phyloP scores from a whole-genome alignment of 495 filamentous ascomycete genomes.

The Cudoniella acicularis region DNA sequence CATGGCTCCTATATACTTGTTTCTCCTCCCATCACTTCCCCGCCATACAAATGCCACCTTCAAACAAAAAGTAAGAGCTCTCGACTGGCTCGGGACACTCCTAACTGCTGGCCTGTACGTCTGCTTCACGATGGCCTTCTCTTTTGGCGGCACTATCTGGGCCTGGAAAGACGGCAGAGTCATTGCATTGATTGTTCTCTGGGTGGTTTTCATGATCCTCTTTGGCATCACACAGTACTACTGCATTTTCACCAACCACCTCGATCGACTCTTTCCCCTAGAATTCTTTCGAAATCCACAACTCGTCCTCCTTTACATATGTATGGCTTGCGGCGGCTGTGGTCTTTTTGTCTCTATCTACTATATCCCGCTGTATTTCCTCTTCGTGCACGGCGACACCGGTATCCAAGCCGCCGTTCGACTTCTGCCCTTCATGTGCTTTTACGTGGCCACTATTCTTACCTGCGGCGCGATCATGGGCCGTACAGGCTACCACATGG shows the following conservation, averaged over 20 bases:
- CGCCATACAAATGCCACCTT: not conserved
- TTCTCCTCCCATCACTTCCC: conserved; percentile 7
- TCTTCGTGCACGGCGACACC: conserved; percentile 36
- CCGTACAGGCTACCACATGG: conserved; percentile 48
- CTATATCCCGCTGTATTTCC: conserved; percentile 49
- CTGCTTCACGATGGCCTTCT: conserved; percentile 38
- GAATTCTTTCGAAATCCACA: conserved; percentile 34
- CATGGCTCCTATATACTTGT: conserved; percentile 15
- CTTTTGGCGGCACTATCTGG: conserved; percentile 46
- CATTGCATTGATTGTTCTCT: conserved; percentile 44
- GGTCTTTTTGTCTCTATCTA: conserved; percentile 38
- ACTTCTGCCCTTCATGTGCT: conserved; percentile 51
- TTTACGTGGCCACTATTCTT: conserved; percentile 35
- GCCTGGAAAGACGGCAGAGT: conserved; percentile 40
- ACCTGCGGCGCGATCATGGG: conserved; percentile 46
- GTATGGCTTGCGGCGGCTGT: conserved; percentile 30
- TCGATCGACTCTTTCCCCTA: conserved; percentile 41
- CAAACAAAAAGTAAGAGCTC: not conserved
- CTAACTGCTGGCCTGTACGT: conserved; percentile 33
- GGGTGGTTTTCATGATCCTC: conserved; percentile 39
- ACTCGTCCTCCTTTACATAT: conserved; percentile 36
- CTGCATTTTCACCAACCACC: conserved; percentile 40
- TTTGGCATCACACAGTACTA: conserved; percentile 45
- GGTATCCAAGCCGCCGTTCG: conserved; percentile 36
- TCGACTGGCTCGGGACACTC: conserved; percentile 27